Evolutionary conservation across 1,284 basidiomycete species (phyloP).

Genomic region (Sphagnurus paluster): DNA sequence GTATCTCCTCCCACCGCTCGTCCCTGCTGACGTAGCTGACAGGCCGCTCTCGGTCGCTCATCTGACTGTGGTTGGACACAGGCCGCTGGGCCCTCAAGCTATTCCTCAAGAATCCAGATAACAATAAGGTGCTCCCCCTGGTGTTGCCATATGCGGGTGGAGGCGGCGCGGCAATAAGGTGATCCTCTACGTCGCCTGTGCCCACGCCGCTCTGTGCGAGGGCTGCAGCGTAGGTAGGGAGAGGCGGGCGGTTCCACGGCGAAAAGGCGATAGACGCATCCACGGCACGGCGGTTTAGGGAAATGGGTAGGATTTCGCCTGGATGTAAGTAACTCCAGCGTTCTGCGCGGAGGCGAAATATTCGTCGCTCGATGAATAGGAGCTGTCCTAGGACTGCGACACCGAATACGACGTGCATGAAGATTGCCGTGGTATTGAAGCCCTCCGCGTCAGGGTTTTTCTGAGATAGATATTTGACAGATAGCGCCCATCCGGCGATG

Average conservation of each 20-base stretch:
- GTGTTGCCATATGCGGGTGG: slow-evolving; percentile 75
- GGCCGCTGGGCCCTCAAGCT: slow-evolving; percentile 49
- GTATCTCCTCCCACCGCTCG: slow-evolving; percentile 55
- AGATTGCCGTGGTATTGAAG: slow-evolving; percentile 41
- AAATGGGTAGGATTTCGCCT: slow-evolving; percentile 51
- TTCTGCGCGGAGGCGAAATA: slow-evolving; percentile 65
- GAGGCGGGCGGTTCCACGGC: slow-evolving; percentile 69
- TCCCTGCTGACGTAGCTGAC: slow-evolving; percentile 56
- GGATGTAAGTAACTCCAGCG: slow-evolving; percentile 60
- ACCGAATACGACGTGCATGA: slow-evolving; percentile 60
- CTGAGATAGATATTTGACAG: slow-evolving; percentile 29
- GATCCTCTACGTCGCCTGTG: slow-evolving; percentile 76
- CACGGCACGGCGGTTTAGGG: slow-evolving; percentile 29
- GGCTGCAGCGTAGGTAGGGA: slow-evolving; percentile 70
- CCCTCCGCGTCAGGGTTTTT: slow-evolving; percentile 4
- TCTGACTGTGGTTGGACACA: slow-evolving; percentile 35
- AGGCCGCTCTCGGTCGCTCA: slow-evolving; percentile 37
- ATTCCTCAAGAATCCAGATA: slow-evolving; percentile 52
- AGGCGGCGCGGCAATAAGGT: slow-evolving; percentile 61
- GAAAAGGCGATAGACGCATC: slow-evolving; percentile 47
- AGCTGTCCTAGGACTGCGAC: slow-evolving; percentile 50
- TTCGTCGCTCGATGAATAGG: slow-evolving; percentile 61
- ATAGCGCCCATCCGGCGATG: slow-evolving; percentile 56
- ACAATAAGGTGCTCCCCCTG: slow-evolving; percentile 62
- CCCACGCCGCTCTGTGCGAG: slow-evolving; percentile 65